A percentile compares a stretch with the other conserved stretches of the same genome.
Evolutionary conservation across 176 grass and related monocot genomes (phyloP).

Genomic region (Stipa capillata): DNA sequence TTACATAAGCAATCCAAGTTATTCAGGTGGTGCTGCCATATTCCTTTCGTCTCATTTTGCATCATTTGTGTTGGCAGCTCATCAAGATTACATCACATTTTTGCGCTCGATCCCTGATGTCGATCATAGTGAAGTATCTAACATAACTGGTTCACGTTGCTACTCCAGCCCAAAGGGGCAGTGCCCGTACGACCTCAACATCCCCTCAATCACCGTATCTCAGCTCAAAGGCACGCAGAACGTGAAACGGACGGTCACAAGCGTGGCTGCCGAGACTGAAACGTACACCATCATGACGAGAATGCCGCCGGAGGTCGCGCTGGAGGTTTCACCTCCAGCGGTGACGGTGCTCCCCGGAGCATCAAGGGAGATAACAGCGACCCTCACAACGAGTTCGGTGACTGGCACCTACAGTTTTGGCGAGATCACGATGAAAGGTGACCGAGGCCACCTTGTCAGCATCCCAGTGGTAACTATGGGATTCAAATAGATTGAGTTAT

Average conservation of each 20-base stretch:
- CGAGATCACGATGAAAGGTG: conserved; percentile 83
- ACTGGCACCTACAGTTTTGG: conserved; percentile 77
- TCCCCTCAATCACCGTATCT: conserved; percentile 69
- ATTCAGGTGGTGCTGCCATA: neutral
- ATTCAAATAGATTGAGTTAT: conserved; percentile 44
- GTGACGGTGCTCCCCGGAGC: conserved; percentile 56
- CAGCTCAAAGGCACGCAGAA: conserved; percentile 62
- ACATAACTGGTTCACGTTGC: conserved; percentile 61
- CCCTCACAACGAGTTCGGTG: conserved; percentile 68
- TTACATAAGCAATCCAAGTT: neutral
- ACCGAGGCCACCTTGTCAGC: conserved; percentile 71
- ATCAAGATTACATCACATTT: conserved; percentile 87
- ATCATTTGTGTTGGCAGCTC: conserved; percentile 40
- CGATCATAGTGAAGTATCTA: conserved; percentile 54
- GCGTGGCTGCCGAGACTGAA: conserved; percentile 42
- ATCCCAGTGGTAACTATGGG: conserved; percentile 88
- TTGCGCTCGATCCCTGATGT: conserved; percentile 69
- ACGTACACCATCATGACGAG: conserved; percentile 72
- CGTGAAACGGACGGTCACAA: conserved; percentile 63
- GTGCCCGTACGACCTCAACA: conserved; percentile 71
- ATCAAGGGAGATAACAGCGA: conserved; percentile 44
- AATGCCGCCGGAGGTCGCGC: conserved; percentile 58
- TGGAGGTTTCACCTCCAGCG: conserved; percentile 57
- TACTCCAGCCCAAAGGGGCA: conserved; percentile 19
- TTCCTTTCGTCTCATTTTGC: neutral